Percentiles rank a stretch among this genome's conserved stretches.
phyloP scores from a whole-genome alignment of 768 basidiomycete genomes.

The Lyophyllum atratum region DNA sequence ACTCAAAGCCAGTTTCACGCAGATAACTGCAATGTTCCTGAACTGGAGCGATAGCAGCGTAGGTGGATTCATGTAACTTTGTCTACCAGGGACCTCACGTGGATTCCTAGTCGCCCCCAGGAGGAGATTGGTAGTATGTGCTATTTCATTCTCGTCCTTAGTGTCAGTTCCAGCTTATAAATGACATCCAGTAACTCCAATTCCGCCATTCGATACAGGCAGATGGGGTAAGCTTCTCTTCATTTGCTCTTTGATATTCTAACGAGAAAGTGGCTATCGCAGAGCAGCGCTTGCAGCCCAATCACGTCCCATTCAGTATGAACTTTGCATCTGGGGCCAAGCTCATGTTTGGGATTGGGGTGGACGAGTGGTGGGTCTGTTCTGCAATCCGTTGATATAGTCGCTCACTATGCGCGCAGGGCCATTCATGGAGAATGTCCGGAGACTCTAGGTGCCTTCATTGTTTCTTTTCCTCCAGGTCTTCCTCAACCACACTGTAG shows the following conservation, averaged over 20 bases:
- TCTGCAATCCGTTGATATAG: background rate
- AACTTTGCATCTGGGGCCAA: slow-evolving; percentile 56
- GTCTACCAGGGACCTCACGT: background rate
- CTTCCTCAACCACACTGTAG: slow-evolving; percentile 19
- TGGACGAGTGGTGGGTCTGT: slow-evolving; percentile 41
- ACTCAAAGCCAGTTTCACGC: background rate
- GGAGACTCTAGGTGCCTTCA: slow-evolving; percentile 41
- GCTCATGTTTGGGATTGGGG: slow-evolving; percentile 62
- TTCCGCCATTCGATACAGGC: slow-evolving; percentile 56
- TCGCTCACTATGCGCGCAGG: slow-evolving; percentile 26
- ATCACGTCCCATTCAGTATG: slow-evolving; percentile 47
- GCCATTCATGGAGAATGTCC: slow-evolving; percentile 58
- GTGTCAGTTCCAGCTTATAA: background rate
- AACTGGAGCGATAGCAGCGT: slow-evolving; percentile 50
- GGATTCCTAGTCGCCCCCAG: slow-evolving; percentile 31
- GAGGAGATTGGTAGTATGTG: slow-evolving; percentile 52
- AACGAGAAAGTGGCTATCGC: background rate
- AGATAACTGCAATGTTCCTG: slow-evolving; percentile 59
- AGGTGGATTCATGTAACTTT: slow-evolving; percentile 12
- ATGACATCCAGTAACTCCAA: slow-evolving; percentile 47
- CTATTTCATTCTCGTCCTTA: background rate
- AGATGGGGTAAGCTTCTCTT: slow-evolving; percentile 45
- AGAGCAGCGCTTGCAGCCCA: slow-evolving; percentile 48
- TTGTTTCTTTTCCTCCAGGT: background rate
- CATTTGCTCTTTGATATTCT: background rate